Base-by-base conservation (phyloP, 2,329 filamentous ascomycete species). In the Fonsecaea nubica region DNA sequence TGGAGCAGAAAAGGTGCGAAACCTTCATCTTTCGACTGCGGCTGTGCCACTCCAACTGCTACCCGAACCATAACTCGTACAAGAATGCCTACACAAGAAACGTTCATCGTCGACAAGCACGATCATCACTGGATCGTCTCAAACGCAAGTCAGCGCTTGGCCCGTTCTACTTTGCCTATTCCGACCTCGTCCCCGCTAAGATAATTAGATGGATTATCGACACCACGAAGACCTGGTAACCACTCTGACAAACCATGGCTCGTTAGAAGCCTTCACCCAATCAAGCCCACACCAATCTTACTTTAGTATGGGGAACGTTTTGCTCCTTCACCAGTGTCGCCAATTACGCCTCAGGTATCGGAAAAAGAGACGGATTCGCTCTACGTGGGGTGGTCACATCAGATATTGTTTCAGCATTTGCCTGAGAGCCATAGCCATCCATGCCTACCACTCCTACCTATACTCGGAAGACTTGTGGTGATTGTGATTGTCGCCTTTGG, bases 341-440 rank as follows among this genome's bases (percentile, higher is more conserved):
- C 45, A 36, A 55, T 45, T 42, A 63, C 53, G 61, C 67, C 54
- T 62, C 64, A 66, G 53, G 42, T 35, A 42, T 30, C 36, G 57
- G 62, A 40, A 36, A 53, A 40, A 42, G 35, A 25, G n/a, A 36
- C 32, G 33, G 58, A 33, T 32, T 32, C 35, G 45, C 21, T 18
- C 7, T 4, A 4, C n/a, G 45, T 50, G 45, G 36, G 30, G 52
- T 45, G 40, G 61, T 64, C 67, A 59, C 67, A 66, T 55, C 63
- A 66, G 53, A 52, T 18, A 52, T 55, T 42, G 63, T 69, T 69
- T 64, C 66, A 69, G 58, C 53, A 64, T 36, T 38, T 52, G 60
- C 53, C 45, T 21, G 52, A 15, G 18, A 8, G 12, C 36, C 36
- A 10, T 54, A 42, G 48, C 42, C 30, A 50, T 36, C 57, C 57